Percentiles rank a stretch among this genome's conserved stretches.
Conservation (phyloP, 1,284 basidiomycete species). For the Ceratobasidium sp. region DNA sequence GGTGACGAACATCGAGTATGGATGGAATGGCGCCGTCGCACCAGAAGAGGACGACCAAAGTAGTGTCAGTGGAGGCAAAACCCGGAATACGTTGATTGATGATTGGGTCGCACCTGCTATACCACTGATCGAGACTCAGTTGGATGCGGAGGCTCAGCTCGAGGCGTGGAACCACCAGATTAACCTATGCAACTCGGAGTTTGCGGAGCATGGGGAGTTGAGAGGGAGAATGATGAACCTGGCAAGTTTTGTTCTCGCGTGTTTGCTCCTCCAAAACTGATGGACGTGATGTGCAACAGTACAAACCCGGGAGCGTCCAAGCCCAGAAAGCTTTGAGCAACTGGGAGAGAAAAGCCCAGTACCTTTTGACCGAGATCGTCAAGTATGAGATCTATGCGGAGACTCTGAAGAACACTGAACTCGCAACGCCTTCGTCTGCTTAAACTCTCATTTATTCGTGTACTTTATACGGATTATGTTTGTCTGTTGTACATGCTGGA, state of each 20-base stretch:
- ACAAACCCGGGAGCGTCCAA: constrained; percentile 30
- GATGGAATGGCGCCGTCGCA: constrained; percentile 20
- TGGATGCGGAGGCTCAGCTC: constrained; percentile 17
- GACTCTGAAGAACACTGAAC: constrained; percentile 23
- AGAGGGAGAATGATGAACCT: constrained; percentile 36
- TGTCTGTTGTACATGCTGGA: constrained; percentile 12
- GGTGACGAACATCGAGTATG: constrained; percentile 35
- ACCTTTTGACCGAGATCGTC: constrained; percentile 32
- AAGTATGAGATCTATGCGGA: constrained; percentile 38
- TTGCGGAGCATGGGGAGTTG: constrained; percentile 35
- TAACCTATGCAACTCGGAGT: constrained; percentile 19
- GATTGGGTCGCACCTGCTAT: constrained; percentile 31
- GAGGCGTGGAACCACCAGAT: constrained; percentile 26
- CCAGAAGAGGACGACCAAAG: constrained; percentile 28
- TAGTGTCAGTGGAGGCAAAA: not conserved
- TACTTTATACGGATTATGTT: not conserved
- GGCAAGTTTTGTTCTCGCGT: not conserved
- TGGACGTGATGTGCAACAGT: not conserved
- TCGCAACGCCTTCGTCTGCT: not conserved
- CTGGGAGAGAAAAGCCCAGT: constrained; percentile 37
- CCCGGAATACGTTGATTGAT: constrained; percentile 14
- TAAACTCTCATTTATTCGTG: constrained; percentile 21
- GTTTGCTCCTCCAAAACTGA: not conserved
- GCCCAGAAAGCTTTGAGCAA: constrained; percentile 35
- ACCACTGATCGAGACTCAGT: constrained; percentile 3